These are phyloP conservation scores for Oryza nivara DNA, from an alignment of 176 grass and related monocot species.

Conservation along the genomic window DNA sequence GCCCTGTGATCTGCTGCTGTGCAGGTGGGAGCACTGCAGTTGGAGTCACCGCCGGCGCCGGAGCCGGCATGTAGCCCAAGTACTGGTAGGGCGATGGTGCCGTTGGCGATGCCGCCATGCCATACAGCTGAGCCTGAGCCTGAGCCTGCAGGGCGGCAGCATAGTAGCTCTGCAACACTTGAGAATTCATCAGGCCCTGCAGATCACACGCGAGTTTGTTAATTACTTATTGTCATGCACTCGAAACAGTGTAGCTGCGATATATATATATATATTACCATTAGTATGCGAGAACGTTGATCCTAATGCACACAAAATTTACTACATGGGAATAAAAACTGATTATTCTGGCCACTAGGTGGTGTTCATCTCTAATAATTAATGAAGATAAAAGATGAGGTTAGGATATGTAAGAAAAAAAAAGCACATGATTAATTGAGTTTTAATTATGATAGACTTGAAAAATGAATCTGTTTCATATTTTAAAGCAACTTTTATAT, in stretches of 20 bases:
- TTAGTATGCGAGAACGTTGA: background rate
- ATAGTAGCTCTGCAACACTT: constrained; percentile 65
- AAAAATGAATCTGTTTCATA: too few species aligned
- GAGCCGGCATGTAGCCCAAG: constrained; percentile 55
- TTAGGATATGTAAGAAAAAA: too few species aligned
- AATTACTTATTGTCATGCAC: background rate
- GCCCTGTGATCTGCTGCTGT: constrained; percentile 40
- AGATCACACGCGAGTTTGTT: background rate
- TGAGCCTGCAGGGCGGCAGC: background rate
- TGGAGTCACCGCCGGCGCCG: constrained; percentile 19
- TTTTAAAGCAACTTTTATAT: too few species aligned
- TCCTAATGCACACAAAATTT: too few species aligned
- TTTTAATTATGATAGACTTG: too few species aligned
- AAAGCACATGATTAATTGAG: too few species aligned
- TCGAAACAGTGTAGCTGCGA: background rate
- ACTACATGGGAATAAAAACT: too few species aligned
- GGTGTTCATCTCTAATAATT: too few species aligned
- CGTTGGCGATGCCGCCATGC: constrained; percentile 46
- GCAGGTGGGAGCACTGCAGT: constrained; percentile 36
- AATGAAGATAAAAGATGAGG: too few species aligned
- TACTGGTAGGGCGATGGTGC: constrained; percentile 50
- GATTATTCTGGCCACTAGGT: too few species aligned
- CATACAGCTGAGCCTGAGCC: constrained; percentile 58
- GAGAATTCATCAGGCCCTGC: constrained; percentile 62
- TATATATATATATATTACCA: background rate